Conservation (phyloP, 179 eudicot genomes). For the Carnegiea gigantea region DNA sequence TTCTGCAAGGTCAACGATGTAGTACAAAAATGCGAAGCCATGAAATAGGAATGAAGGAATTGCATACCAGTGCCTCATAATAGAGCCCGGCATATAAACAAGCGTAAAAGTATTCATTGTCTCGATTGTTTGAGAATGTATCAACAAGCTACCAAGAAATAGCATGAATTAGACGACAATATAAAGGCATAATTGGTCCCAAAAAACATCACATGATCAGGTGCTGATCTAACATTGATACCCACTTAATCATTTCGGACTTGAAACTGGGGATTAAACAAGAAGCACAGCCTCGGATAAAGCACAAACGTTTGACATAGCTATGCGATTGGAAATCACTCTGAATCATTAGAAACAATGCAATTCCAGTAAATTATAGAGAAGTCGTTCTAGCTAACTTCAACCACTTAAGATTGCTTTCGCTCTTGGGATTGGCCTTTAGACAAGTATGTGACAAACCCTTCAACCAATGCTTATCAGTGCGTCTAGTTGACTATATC, state of each 20-base stretch:
- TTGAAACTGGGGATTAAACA: not conserved
- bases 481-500: not conserved
- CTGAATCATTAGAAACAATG: not conserved
- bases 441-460: not conserved
- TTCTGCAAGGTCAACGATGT: not conserved
- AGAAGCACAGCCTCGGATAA: not conserved
- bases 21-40: not conserved
- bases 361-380: not conserved
- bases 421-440: not conserved
- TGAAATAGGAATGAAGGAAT: not conserved
- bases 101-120: slow-evolving; percentile 73
- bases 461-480: not conserved
- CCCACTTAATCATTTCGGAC: not conserved
- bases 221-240: not conserved
- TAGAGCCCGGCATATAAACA: slow-evolving; percentile 84
- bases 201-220: not conserved
- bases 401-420: not conserved
- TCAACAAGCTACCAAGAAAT: slow-evolving; percentile 53
- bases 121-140: slow-evolving; percentile 53
- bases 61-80: slow-evolving; percentile 74
- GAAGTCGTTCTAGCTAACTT: not conserved
- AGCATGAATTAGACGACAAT: not conserved
- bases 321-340: not conserved
- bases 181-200: not conserved
- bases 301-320: not conserved